Percentiles rank a stretch among this genome's conserved stretches.
Evolutionary conservation across 257 asterid genomes (phyloP).

Genomic region (Nicotiana benthamiana): DNA sequence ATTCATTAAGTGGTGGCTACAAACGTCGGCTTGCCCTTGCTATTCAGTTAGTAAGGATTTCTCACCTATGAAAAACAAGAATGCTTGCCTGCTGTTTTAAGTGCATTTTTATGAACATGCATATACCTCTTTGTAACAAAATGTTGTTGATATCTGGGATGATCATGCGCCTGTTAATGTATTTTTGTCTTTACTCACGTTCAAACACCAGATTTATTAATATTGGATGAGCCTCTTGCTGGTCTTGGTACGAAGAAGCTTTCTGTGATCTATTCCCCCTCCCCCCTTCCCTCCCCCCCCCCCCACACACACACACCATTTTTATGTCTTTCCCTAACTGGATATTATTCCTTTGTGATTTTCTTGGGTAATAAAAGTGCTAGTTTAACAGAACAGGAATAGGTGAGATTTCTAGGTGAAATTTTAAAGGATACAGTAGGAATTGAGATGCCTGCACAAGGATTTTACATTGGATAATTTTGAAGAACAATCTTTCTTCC

Average conservation of each 20-base stretch:
- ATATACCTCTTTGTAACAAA: not conserved
- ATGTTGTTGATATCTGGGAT: slow-evolving; percentile 3
- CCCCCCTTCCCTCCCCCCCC: no score
- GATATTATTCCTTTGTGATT: not conserved
- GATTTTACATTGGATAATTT: not conserved
- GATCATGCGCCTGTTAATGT: slow-evolving; percentile 18
- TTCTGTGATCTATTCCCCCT: slow-evolving; percentile 14
- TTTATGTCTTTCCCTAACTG: not conserved
- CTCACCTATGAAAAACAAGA: slow-evolving; percentile 15
- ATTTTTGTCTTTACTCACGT: slow-evolving; percentile 44
- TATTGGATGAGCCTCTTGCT: slow-evolving; percentile 97
- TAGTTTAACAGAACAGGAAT: not conserved
- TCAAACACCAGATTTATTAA: slow-evolving; percentile 73
- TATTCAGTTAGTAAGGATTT: slow-evolving; percentile 63
- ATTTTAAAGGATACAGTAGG: not conserved
- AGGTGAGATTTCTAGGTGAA: slow-evolving; percentile 1
- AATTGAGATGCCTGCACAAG: not conserved
- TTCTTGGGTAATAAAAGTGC: not conserved
- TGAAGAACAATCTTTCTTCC: not conserved
- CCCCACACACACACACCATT: no score
- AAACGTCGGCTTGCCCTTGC: slow-evolving; percentile 95
- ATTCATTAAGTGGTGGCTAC: slow-evolving; percentile 87
- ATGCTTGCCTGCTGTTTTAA: not conserved
- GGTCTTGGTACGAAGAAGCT: slow-evolving; percentile 69
- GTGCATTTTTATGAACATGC: not conserved